Evolutionary conservation across 331 rosid genomes (phyloP), one percentile per base, ranked within the genome.

Genomic region (Rhamnella rubrinervis): DNA sequence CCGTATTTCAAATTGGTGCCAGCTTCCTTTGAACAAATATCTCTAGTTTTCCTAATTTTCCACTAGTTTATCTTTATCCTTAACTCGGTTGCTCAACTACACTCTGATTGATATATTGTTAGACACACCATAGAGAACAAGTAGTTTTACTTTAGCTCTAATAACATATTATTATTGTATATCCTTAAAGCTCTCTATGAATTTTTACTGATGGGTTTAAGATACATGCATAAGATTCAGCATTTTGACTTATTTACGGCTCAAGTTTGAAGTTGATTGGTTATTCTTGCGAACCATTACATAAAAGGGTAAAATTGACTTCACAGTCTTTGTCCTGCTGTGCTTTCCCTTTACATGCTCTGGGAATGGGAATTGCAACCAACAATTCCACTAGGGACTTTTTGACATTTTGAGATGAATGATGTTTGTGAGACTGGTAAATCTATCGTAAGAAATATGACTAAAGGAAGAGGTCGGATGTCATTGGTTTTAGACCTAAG

Each of bases 231-330:
- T 25, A 18, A 1, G 7, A 3, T 44, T 44, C 3, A 44, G 4
- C 49, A 44, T 44, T 44, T 44, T 44, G 14, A 9, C 49, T 20
- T 6, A 35, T 60, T 35, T 60, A 44, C 28, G 51, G 21, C 23
- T 25, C 52, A 28, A 59, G 46, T 40, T 72, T 55, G 23, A 55
- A 64, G 38, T 25, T 56, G 58, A 64, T 65, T 46, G 15, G 35
- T 12, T 73, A 44, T 16, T 35, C 8, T 57, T 25, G 63, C 11
- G 26, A 19, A 18, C 49, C 35, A 28, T 55, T 19, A 61, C 38
- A 19, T 56, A 20, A 40, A 3, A 4, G 18, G 4, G 26, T 67
- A 19, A 35, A 28, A 17, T n/a, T 37, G 17, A 25, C 26, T n/a
- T 61, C 49, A 62, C 13, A 38, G 46, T 39, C 35, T n/a, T 51